Evolutionary conservation across 208 protist genomes (phyloP).

Genomic region (Phytomonas francai): DNA sequence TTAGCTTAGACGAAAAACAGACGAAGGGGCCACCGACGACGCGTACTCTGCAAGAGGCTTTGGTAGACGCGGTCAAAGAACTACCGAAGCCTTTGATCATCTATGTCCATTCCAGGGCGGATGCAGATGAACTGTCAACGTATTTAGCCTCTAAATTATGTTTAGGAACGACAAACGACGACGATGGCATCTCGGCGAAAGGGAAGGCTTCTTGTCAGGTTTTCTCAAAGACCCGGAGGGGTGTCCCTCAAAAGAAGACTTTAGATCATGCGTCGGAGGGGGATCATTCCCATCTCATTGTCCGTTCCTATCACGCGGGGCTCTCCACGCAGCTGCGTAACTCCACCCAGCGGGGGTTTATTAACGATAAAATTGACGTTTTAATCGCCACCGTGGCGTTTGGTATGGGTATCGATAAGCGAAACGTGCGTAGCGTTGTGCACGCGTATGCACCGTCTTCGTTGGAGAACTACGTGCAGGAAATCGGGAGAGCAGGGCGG

Average conservation of each 20-base stretch:
- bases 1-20: slow-evolving; percentile 5
- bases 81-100: slow-evolving; percentile 84
- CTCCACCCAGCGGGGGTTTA: slow-evolving; percentile 84
- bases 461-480: slow-evolving; percentile 97
- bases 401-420: slow-evolving; percentile 98
- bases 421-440: slow-evolving; percentile 95
- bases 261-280: too few relatives aligned
- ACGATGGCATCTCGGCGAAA: not conserved
- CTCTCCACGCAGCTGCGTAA: slow-evolving; percentile 36
- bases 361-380: slow-evolving; percentile 76
- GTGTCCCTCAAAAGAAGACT: too few relatives aligned
- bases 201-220: not conserved
- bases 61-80: slow-evolving; percentile 48
- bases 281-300: too few relatives aligned
- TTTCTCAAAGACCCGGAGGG: not conserved
- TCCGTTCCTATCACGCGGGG: slow-evolving; percentile 77
- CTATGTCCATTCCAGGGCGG: slow-evolving; percentile 75
- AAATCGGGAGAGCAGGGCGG: slow-evolving; percentile 93
- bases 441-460: slow-evolving; percentile 93
- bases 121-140: slow-evolving; percentile 64
- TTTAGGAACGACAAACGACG: slow-evolving; percentile 5
- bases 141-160: slow-evolving; percentile 38
- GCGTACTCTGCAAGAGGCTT: slow-evolving; percentile 40
- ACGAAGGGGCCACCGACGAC: slow-evolving; percentile 4
- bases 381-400: slow-evolving; percentile 96